phyloP scores from a whole-genome alignment of 108 stramenopile genomes.

The Nitzschia inconspicua region DNA sequence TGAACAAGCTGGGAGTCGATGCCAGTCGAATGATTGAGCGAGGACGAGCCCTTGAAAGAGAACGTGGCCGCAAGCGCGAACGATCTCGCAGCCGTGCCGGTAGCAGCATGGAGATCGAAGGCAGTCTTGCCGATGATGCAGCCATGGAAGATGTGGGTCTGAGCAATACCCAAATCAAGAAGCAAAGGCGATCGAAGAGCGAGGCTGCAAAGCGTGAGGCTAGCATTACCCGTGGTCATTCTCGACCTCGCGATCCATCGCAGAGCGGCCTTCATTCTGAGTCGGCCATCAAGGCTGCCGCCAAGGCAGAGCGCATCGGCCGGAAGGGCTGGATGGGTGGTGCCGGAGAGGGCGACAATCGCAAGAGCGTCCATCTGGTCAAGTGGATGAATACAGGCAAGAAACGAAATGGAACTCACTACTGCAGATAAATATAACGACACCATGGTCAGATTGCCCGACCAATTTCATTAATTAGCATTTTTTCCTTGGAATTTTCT shows the following conservation, averaged over 20 bases:
- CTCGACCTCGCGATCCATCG: slow-evolving; percentile 72
- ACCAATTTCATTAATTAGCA: no score
- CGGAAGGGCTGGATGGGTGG: slow-evolving; percentile 64
- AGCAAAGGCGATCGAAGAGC: slow-evolving; percentile 55
- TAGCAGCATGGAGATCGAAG: slow-evolving; percentile 5
- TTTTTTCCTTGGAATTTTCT: no score
- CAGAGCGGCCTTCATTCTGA: slow-evolving; percentile 80
- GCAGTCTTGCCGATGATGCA: slow-evolving; percentile 38
- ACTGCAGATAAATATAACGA: slow-evolving; percentile 40
- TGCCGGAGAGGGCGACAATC: slow-evolving; percentile 85
- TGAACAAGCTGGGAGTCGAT: slow-evolving; percentile 76
- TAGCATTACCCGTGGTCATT: slow-evolving; percentile 72
- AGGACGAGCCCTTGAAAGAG: slow-evolving; percentile 58
- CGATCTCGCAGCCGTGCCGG: slow-evolving; percentile 34
- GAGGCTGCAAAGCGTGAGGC: slow-evolving; percentile 51
- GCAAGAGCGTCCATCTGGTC: slow-evolving; percentile 83
- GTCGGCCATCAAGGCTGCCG: slow-evolving; percentile 51
- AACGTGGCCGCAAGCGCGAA: slow-evolving; percentile 59
- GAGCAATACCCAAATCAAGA: slow-evolving; percentile 76
- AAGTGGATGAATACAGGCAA: slow-evolving; percentile 94
- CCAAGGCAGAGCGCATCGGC: slow-evolving; percentile 66
- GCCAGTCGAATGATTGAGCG: slow-evolving; percentile 64
- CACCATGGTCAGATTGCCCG: no score
- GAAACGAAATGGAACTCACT: slow-evolving; percentile 88
- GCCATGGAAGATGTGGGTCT: slow-evolving; percentile 53